phyloP scores from a whole-genome alignment of 352 stramenopile species.

The Pythium graminicola region DNA sequence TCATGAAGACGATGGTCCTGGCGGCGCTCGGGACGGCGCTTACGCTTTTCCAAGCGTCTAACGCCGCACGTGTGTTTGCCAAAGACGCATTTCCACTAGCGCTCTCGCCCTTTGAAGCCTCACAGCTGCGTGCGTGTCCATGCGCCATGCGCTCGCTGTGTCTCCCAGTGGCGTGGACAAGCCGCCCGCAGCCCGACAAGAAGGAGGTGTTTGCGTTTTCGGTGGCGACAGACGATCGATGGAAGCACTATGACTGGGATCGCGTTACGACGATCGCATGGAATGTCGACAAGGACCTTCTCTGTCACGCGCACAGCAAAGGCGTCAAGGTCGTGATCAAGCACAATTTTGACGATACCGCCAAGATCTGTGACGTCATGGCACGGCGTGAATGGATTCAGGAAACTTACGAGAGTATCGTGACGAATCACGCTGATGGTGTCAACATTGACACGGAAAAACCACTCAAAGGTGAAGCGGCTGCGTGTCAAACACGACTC shows the following conservation, averaged over 20 bases:
- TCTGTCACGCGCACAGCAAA: constrained; percentile 74
- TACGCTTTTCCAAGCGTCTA: neutral
- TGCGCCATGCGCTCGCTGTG: constrained; percentile 41
- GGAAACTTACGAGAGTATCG: constrained; percentile 51
- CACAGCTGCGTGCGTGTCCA: constrained; percentile 39
- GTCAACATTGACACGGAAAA: constrained; percentile 84
- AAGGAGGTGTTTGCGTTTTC: constrained; percentile 81
- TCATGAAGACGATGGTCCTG: neutral
- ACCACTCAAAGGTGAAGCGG: constrained; percentile 35
- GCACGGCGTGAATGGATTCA: constrained; percentile 51
- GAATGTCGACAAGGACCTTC: constrained; percentile 75
- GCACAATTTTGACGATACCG: constrained; percentile 71
- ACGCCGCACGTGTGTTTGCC: neutral
- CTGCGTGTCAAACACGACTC: constrained; percentile 45
- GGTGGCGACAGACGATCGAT: constrained; percentile 45
- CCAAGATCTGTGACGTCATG: constrained; percentile 47
- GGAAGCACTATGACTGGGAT: constrained; percentile 78
- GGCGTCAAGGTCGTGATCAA: constrained; percentile 74
- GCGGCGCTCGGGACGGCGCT: constrained; percentile 10
- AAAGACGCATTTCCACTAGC: constrained; percentile 6
- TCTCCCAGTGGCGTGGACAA: constrained; percentile 38
- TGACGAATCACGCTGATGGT: constrained; percentile 63
- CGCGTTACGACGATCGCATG: constrained; percentile 75
- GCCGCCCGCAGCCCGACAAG: neutral
- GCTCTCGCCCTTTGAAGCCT: constrained; percentile 30